Evolutionary conservation across 139 green algal genomes (phyloP).

Genomic region (Ulvella scutata): DNA sequence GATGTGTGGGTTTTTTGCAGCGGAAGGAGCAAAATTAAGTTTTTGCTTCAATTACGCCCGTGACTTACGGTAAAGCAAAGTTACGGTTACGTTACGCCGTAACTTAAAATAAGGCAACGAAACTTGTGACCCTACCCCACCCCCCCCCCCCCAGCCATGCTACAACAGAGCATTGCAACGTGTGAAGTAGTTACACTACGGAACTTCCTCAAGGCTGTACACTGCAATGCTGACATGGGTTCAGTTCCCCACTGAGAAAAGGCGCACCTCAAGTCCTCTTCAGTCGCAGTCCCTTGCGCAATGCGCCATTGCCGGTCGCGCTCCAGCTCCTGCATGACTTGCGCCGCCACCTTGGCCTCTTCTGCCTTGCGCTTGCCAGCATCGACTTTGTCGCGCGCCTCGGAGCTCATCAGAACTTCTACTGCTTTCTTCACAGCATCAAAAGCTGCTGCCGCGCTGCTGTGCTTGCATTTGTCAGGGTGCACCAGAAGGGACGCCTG

Average conservation of each 20-base stretch:
- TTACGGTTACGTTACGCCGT: too few species aligned
- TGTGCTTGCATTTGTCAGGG: conserved; percentile 67
- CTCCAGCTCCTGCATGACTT: conserved; percentile 31
- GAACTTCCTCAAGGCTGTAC: too few species aligned
- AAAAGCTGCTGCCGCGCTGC: conserved; percentile 36
- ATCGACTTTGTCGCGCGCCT: conserved; percentile 27
- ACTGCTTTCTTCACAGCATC: conserved; percentile 44
- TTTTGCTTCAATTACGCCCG: too few species aligned
- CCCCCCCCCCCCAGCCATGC: too few species aligned
- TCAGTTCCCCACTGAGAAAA: background rate
- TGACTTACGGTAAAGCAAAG: too few species aligned
- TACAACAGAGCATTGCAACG: too few species aligned
- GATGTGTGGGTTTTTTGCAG: too few species aligned
- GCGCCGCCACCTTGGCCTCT: conserved; percentile 26
- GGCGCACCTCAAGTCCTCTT: conserved; percentile 19
- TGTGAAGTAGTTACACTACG: too few species aligned
- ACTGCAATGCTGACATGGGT: too few species aligned
- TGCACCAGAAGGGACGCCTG: conserved; percentile 67
- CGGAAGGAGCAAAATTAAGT: too few species aligned
- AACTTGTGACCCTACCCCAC: too few species aligned
- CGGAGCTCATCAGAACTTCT: conserved; percentile 39
- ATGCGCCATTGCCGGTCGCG: conserved; percentile 42
- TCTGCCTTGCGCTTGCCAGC: conserved; percentile 28
- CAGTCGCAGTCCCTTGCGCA: conserved; percentile 31
- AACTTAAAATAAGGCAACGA: too few species aligned